Conservation (phyloP, 1,284 basidiomycete species). For the Tylopilus sp. region DNA sequence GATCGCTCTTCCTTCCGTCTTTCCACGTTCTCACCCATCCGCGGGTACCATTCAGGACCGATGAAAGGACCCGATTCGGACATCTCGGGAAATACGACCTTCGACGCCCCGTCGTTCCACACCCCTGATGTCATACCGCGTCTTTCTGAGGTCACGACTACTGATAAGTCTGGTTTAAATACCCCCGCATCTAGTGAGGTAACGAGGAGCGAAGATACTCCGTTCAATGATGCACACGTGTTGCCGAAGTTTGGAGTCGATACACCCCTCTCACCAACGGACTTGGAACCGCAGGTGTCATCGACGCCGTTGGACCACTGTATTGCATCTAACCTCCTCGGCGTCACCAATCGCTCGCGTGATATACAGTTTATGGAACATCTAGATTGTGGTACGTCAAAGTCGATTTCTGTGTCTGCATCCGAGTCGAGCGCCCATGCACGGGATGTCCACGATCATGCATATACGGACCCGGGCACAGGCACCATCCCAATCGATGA, state of each 20-base stretch:
- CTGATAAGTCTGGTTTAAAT: conserved; percentile 10
- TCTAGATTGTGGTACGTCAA: conserved; percentile 21
- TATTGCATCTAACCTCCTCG: neutral
- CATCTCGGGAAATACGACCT: conserved; percentile 5
- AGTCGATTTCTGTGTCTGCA: conserved; percentile 23
- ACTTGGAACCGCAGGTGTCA: conserved; percentile 22
- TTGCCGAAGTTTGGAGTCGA: conserved; percentile 32
- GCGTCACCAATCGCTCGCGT: neutral
- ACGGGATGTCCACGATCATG: neutral
- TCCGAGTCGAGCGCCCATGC: conserved; percentile 17
- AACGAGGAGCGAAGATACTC: conserved; percentile 21
- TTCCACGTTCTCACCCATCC: conserved; percentile 31
- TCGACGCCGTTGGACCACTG: conserved; percentile 28
- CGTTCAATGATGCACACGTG: conserved; percentile 34
- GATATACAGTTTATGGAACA: conserved; percentile 38
- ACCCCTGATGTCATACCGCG: conserved; percentile 29
- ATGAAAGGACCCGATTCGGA: neutral
- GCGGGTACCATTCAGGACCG: neutral
- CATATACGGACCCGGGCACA: neutral
- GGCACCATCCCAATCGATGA: conserved; percentile 29
- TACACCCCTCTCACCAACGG: conserved; percentile 16
- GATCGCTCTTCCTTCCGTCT: conserved; percentile 31
- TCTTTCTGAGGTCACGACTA: conserved; percentile 28
- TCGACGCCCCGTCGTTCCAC: conserved; percentile 14
- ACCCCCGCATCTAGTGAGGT: conserved; percentile 25